Conservation (phyloP, 2,329 filamentous ascomycete genomes). For the Aspergillus flavus region DNA sequence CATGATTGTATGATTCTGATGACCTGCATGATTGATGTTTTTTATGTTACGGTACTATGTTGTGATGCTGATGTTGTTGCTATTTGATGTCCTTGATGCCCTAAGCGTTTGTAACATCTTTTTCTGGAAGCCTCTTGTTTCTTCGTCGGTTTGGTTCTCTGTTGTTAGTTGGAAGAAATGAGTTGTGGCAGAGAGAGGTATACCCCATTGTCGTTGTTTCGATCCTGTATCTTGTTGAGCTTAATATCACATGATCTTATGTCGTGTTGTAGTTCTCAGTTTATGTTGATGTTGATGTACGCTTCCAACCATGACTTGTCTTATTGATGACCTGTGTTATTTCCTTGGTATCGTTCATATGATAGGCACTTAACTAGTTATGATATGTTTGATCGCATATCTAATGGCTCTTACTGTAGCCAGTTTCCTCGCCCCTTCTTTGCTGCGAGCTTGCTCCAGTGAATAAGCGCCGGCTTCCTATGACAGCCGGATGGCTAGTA, state of each 20-base stretch:
- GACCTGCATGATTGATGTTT: constrained; percentile 27
- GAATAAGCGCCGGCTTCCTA: background rate
- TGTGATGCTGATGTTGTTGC: constrained; percentile 5
- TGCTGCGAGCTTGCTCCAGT: background rate
- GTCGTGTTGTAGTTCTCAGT: background rate
- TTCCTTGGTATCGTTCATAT: background rate
- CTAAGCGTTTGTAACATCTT: constrained; percentile 5
- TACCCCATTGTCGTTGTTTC: constrained; percentile 2
- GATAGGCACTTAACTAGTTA: background rate
- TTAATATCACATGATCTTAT: background rate
- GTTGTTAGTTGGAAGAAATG: constrained; percentile 3
- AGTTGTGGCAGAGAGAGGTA: constrained; percentile 2
- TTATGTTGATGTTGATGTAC: background rate
- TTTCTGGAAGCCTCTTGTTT: constrained; percentile 2
- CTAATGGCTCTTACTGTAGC: background rate
- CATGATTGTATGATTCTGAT: constrained; percentile 33
- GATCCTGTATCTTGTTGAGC: background rate
- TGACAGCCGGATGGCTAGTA: background rate
- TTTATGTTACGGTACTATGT: constrained; percentile 14
- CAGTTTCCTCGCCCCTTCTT: background rate
- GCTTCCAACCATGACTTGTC: background rate
- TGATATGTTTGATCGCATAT: background rate
- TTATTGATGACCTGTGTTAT: background rate
- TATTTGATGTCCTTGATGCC: constrained; percentile 11
- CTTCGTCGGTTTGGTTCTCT: constrained; percentile 1